A percentile compares a stretch with the other conserved stretches of the same genome.
These are phyloP conservation scores for Ananas comosus DNA, from an alignment of 176 grass and related monocot genomes.

Conservation along the genomic window DNA sequence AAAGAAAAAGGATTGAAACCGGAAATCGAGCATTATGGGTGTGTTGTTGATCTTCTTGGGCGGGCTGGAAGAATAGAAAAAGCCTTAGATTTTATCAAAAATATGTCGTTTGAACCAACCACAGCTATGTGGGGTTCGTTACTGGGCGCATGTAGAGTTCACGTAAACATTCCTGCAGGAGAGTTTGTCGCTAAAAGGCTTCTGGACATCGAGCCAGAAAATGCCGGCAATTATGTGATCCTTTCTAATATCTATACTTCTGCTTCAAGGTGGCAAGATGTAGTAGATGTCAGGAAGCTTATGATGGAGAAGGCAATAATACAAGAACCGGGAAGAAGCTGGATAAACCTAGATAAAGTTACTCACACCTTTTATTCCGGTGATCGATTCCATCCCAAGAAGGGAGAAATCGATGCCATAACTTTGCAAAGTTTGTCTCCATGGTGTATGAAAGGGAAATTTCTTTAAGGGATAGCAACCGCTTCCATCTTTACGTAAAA, in stretches of 20 bases:
- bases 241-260: conserved; percentile 84
- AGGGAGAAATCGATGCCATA: conserved; percentile 64
- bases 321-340: conserved; percentile 63
- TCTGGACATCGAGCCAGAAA: conserved; percentile 55
- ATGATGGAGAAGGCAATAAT: conserved; percentile 54
- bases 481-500: conserved; percentile 40
- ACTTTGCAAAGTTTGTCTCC: conserved; percentile 73
- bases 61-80: conserved; percentile 48
- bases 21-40: conserved; percentile 49
- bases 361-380: conserved; percentile 50
- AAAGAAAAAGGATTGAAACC: conserved; percentile 41
- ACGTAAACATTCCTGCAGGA: conserved; percentile 41
- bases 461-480: conserved; percentile 66
- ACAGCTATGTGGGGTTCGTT: conserved; percentile 60
- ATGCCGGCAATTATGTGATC: conserved; percentile 79
- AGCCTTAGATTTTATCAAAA: conserved; percentile 39
- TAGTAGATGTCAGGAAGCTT: conserved; percentile 44
- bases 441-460: conserved; percentile 47
- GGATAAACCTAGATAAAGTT: conserved; percentile 59
- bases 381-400: conserved; percentile 47
- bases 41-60: conserved; percentile 73
- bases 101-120: conserved; percentile 60
- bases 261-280: conserved; percentile 62
- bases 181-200: conserved; percentile 54
- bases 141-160: conserved; percentile 62